Conservation (phyloP, 2,329 filamentous ascomycete species). For the Onygena corvina region DNA sequence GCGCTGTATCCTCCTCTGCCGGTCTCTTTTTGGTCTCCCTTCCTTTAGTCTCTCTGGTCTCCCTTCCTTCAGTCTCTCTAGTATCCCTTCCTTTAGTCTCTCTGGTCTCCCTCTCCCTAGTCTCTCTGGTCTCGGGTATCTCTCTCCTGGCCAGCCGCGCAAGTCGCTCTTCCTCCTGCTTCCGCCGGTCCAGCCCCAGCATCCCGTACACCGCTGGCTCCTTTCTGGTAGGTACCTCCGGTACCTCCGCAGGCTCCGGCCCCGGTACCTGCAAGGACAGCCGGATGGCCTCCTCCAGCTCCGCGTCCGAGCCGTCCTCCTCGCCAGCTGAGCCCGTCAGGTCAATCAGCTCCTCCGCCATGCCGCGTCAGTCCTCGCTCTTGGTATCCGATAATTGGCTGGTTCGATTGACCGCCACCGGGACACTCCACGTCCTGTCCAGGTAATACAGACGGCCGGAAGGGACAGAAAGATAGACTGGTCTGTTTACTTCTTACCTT, state of each 20-base stretch:
- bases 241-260: background rate
- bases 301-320: slow-evolving; percentile 9
- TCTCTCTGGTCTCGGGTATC: no score
- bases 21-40: slow-evolving; percentile 55
- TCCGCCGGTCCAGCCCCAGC: slow-evolving; percentile 56
- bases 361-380: no score
- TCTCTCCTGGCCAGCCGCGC: slow-evolving; percentile 51
- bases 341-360: no score
- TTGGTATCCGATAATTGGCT: slow-evolving; percentile 1
- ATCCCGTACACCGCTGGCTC: slow-evolving; percentile 26
- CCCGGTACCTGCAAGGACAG: slow-evolving; percentile 18
- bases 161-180: slow-evolving; percentile 76
- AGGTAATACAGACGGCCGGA: no score
- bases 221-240: background rate
- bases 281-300: slow-evolving; percentile 20
- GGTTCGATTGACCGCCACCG: background rate
- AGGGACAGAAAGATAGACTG: no score
- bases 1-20: slow-evolving; percentile 29
- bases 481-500: no score
- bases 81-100: no score
- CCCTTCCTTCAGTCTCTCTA: no score
- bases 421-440: no score
- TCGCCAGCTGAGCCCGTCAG: no score
- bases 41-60: no score
- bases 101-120: no score